phyloP scores from a whole-genome alignment of 2,329 filamentous ascomycete species.

The Sporothrix euskadiensis region DNA sequence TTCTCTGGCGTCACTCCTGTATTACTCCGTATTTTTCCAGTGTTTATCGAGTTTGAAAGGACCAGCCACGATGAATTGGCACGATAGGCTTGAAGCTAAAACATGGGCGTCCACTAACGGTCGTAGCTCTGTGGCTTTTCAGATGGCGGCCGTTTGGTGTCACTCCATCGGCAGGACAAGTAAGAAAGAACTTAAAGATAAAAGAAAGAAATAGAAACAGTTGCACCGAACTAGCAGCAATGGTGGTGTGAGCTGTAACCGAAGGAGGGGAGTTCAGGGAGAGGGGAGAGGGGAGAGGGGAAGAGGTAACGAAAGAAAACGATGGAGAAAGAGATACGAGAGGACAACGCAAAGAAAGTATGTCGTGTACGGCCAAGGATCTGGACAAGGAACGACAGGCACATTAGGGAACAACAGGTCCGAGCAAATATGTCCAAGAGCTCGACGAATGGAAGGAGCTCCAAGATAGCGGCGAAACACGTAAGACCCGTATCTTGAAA shows the following conservation, averaged over 20 bases:
- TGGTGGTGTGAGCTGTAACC: not conserved
- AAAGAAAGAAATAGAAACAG: not conserved
- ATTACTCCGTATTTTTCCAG: too few species aligned
- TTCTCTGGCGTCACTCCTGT: not conserved
- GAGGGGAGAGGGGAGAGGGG: not conserved
- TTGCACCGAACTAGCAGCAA: not conserved
- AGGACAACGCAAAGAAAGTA: not conserved
- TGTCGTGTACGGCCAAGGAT: not conserved
- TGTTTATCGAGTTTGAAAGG: not conserved
- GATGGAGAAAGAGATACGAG: not conserved
- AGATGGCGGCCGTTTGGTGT: conserved; percentile 10
- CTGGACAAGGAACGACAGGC: not conserved
- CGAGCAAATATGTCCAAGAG: not conserved
- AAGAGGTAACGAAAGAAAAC: not conserved
- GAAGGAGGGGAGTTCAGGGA: conserved; percentile 6
- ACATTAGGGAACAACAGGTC: not conserved
- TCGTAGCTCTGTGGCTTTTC: not conserved
- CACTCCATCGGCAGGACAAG: not conserved
- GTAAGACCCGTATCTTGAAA: not conserved
- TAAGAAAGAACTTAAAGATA: not conserved
- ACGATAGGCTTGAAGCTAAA: not conserved
- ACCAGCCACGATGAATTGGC: not conserved
- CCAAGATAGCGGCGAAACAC: not conserved
- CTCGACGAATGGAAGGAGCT: not conserved
- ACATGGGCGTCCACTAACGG: not conserved